Base-by-base conservation (phyloP, 495 filamentous ascomycete species). In the Trichoderma virens region DNA sequence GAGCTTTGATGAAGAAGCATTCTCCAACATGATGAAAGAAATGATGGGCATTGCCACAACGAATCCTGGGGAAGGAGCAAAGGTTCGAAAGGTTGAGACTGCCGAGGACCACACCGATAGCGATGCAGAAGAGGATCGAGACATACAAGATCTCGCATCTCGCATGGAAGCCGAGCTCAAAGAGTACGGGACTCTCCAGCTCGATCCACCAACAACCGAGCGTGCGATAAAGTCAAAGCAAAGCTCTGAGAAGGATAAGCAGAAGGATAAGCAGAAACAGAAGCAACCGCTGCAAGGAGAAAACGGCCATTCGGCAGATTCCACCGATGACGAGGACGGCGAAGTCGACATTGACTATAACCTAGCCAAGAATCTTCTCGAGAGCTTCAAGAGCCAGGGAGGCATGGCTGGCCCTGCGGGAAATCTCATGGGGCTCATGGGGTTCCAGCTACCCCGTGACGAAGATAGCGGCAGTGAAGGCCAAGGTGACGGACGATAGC, bases 301-400 rank as follows among this genome's bases (percentile, higher is more conserved):
- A 6, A 27, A 7, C 28, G 16, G 8, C n/a, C 16, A 28, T 11
- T 20, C 43, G 61, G 65, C 18, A 8, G 25, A 62, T 45, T 60
- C 38, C 1, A 74, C 73, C 2, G 74, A 75, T 2, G 80, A 81
- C 30, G 74, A 70, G 20, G 76, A 69, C 13, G 80, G 80, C 3
- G 88, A 87, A 64, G 81, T 92, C 13, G 81, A 93, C 65, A 83
- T 91, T 51, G 91, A 97, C 69, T 89, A 90, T 70, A 92, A 93
- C 60, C 82, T 98, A 5, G 93, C 90, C 39, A 91, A 90, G 71
- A 97, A 97, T 70, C 74, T 97, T 27, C 77, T 97, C n/a, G 90
- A 96, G 75, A 90, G 88, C 70, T 91, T 98, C 70, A 94, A 96
- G 68, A 86, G 87, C 31, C 93, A 97, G 71, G 90, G 78, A 5